Evolutionary conservation across 2,329 filamentous ascomycete species (phyloP), one percentile per base, ranked within the genome.

Genomic region (Colletotrichum incanum): DNA sequence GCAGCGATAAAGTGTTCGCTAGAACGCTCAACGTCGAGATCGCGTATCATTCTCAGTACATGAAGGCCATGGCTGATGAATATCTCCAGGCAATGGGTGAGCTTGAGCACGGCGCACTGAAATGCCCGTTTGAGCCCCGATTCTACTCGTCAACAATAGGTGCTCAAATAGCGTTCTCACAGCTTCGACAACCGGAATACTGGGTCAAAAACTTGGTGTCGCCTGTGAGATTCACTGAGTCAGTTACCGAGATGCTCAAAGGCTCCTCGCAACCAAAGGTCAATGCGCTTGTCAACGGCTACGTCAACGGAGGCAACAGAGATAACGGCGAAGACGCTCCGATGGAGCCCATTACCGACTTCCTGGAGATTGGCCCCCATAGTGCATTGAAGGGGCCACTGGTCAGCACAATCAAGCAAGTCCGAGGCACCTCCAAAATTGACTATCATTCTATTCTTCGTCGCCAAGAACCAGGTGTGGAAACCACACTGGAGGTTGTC

Each of bases 21-120:
- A 82, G 84, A 37, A 84, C 84, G 50, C 81, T 89, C 3, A 82
- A 83, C 8, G 85, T 89, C 9, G 84, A 86, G 12, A 83, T 85
- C 14, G 87, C 87, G 0, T 89, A 89, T 55, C 88, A 90, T 76
- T 89, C 87, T 0, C 80, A 84, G 41, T 86, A 88, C 74, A 89
- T 90, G 87, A 82, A 75, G 41, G 73, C 78, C 1, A 78, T 85
- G 12, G 80, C 80, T 47, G 75, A 79, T 0, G 80, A 81, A 31
- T 86, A 86, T 65, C 68, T 73, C 28, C 71, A 43, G 14, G 69
- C 67, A 3, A 68, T 74, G 34, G 60, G 58, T n/a, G 61, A 58
- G 16, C 37, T 71, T 18, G 45, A 63, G 34, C 18, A 52, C 12
- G 68, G 70, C 20, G 14, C 16, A 5, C 41, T 23, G 8, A 37